Evolutionary conservation across 345 rosid species (phyloP), one percentile per base, ranked within the genome.

Genomic region (Lepidium sativum): DNA sequence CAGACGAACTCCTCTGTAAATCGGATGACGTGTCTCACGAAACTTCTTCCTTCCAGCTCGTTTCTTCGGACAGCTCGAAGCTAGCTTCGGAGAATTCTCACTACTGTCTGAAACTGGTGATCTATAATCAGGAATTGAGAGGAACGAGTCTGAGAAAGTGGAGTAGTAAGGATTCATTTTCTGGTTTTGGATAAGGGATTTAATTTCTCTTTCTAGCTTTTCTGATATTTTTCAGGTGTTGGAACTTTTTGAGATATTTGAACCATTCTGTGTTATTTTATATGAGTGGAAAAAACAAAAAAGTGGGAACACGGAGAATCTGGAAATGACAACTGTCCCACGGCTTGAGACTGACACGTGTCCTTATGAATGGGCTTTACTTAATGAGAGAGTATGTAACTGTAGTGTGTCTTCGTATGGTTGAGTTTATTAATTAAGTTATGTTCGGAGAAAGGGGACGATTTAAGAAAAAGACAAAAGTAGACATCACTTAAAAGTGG

Each of bases 1-100:
- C 69, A 65, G 48, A 54, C 96, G 77, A 17, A 89, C 96, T 8
- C 97, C 97, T 1, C 91, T 77, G 75, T 76, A 89, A 56, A 92
- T 82, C 4, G 98, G 98, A 61, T 89, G 98, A 33, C 97, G 78
- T 6, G 91, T 89, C 83, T 87, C 98, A 54, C 79, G 65, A 47
- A 89, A 82, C 80, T 92, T 92, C 91, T 86, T 92, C 65, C 98
- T 56, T 9, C 97, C 97, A 0, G 87, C 91, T n/a, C 79, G 74
- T 81, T 79, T 89, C 76, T 89, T 89, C 16, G 91, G 98, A 65
- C 77, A 48, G 6, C 83, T 74, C 6, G 96, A 80, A 8, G 97
- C 97, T 34, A 92, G 4, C 68, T 80, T 68, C 6, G 76, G 76
- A 1, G 76, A 72, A 50, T 60, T 65, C 54, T 65, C 76, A 8